Evolutionary conservation across 495 filamentous ascomycete species (phyloP), one percentile per base, ranked within the genome.

Genomic region (Annulohypoxylon stygium): DNA sequence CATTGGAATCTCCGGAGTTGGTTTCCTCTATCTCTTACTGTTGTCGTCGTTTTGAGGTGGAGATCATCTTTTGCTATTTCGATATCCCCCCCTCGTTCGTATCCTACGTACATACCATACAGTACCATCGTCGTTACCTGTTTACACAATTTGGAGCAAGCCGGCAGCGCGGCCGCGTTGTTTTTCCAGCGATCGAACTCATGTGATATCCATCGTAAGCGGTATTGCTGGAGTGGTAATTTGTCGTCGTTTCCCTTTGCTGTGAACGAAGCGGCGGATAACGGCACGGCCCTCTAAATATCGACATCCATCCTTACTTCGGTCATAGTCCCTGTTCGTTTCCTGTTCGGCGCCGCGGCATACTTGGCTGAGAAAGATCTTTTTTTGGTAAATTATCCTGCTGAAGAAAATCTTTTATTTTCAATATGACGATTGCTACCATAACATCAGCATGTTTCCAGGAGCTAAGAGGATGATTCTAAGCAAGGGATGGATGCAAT

Each of bases 31-130:
- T 73, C 66, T 71, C 69, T 65, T 76, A 65, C 57, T 67, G 43
- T 73, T 41, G 34, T 65, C 37, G 57, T 69, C 63, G 16, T 69
- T 69, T 69, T 62, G 71, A 70, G 71, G 65, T 60, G 71, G 66
- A 70, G 51, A 43, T 67, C 62, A 45, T 75, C 63, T 50, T 67
- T 67, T 66, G 59, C 60, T 74, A 59, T 66, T 57, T 70, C 63
- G 72, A 75, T 75, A 75, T 75, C 72, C 72, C 72, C 72, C 71
- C 72, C 72, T 75, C 72, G 72, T 75, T 75, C 72, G 67, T 75
- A 75, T 66, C 63, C 58, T 67, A 66, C 65, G 61, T 69, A 71
- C 76, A 68, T 74, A 75, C 71, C 65, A 75, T 74, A 45, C 65
- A 72, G 62, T 76, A 78, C 67, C 71, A 78, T 75, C 69, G 67